These are phyloP conservation scores for Beauveria bassiana DNA, from an alignment of 2,329 filamentous ascomycete species.

Conservation along the genomic window DNA sequence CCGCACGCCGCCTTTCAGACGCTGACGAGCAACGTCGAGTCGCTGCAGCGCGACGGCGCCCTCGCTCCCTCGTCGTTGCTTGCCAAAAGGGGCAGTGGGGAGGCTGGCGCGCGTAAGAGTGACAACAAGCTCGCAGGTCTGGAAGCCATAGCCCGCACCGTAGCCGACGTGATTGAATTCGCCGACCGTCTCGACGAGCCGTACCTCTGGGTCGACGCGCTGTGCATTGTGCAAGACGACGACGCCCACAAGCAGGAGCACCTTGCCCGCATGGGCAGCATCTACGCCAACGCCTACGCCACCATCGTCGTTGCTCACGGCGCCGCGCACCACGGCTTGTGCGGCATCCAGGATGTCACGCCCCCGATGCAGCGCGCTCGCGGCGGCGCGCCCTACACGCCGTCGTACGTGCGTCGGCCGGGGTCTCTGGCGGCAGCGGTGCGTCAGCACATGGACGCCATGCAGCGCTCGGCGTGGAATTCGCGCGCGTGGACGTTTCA, in stretches of 20 bases:
- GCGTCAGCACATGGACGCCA: not conserved
- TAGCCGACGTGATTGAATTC: conserved; percentile 13
- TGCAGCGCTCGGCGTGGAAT: conserved; percentile 6
- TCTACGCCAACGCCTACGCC: conserved; percentile 12
- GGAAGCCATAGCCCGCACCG: not conserved
- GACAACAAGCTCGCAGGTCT: not conserved
- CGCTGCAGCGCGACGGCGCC: not conserved
- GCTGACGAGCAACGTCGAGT: conserved; percentile 1
- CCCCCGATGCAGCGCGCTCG: not conserved
- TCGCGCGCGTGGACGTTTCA: conserved; percentile 9
- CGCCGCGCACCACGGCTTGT: not conserved
- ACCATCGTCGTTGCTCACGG: conserved; percentile 3
- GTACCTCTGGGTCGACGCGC: conserved; percentile 16
- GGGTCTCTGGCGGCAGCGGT: not conserved
- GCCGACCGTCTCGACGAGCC: conserved; percentile 11
- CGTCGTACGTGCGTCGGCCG: conserved; percentile 4
- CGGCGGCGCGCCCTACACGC: not conserved
- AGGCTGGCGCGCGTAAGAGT: not conserved
- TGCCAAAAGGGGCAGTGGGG: not conserved
- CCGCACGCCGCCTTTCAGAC: conserved; percentile 3
- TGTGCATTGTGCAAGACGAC: conserved; percentile 16
- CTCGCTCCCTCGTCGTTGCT: not conserved
- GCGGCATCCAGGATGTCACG: not conserved
- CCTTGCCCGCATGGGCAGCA: conserved; percentile 13
- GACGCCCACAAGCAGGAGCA: conserved; percentile 13